phyloP scores from a whole-genome alignment of 2,329 filamentous ascomycete genomes.

The Colletotrichum incanum region DNA sequence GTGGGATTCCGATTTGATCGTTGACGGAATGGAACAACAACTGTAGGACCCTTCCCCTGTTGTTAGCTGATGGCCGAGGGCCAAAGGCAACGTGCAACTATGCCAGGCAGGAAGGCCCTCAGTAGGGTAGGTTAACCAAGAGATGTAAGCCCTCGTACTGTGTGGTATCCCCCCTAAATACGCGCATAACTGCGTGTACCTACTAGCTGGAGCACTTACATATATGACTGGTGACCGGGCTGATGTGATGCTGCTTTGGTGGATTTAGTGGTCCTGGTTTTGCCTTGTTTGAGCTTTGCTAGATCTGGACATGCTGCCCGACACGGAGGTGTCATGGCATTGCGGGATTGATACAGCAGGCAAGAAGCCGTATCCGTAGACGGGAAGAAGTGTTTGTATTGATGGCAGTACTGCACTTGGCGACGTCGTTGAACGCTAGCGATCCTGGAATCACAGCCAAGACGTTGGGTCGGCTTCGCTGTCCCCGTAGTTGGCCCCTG shows the following conservation, averaged over 20 bases:
- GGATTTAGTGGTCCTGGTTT: conserved; percentile 13
- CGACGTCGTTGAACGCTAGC: not conserved
- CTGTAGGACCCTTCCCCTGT: not conserved
- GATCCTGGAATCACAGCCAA: conserved; percentile 15
- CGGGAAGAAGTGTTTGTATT: not conserved
- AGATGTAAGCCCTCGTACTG: not conserved
- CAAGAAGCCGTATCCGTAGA: not conserved
- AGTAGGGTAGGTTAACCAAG: not conserved
- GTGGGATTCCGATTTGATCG: conserved; percentile 25
- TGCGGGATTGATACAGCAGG: not conserved
- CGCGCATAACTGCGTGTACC: not conserved
- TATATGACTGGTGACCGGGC: not conserved
- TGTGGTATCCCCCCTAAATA: not conserved
- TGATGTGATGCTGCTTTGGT: not conserved
- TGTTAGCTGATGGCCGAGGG: not conserved
- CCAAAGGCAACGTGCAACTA: not conserved
- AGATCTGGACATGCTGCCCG: conserved; percentile 1
- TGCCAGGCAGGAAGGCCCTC: not conserved
- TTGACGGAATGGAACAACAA: conserved; percentile 8
- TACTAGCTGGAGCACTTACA: not conserved
- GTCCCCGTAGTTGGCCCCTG: conserved; percentile 19
- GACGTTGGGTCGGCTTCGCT: conserved; percentile 16
- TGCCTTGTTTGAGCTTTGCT: conserved; percentile 20
- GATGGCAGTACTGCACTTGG: not conserved
- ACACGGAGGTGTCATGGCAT: not conserved